Conservation (phyloP, 2,329 filamentous ascomycete genomes). For the Cordyceps cateniannulata region DNA sequence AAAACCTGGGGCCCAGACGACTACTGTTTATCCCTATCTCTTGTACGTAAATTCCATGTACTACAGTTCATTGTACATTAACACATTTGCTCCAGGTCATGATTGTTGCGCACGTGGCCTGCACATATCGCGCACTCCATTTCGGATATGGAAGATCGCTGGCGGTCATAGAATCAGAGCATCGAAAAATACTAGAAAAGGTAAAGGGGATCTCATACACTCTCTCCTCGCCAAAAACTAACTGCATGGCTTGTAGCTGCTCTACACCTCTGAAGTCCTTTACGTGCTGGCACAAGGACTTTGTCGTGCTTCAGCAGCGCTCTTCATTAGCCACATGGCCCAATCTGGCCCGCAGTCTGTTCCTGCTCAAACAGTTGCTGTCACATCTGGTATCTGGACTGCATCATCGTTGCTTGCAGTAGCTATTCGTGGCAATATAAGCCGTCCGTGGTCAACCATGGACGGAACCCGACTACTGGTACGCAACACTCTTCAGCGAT, state of each 20-base stretch:
- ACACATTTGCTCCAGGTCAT: not conserved
- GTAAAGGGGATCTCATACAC: not conserved
- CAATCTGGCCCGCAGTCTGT: not conserved
- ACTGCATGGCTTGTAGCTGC: not conserved
- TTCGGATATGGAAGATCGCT: constrained; percentile 3
- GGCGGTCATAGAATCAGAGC: not conserved
- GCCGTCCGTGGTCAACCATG: constrained; percentile 5
- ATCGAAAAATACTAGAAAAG: not conserved
- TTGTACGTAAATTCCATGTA: constrained; percentile 3
- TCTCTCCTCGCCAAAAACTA: not conserved
- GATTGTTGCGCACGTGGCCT: not conserved
- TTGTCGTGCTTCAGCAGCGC: constrained; percentile 3
- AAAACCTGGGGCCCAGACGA: constrained; percentile 16
- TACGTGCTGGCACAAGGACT: not conserved
- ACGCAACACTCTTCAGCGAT: not conserved
- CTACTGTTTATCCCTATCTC: constrained; percentile 5
- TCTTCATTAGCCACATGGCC: constrained; percentile 9
- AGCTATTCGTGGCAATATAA: not conserved
- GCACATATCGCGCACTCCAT: constrained; percentile 1
- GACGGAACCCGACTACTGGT: not conserved
- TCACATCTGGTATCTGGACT: not conserved
- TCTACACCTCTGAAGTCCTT: not conserved
- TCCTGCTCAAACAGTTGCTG: not conserved
- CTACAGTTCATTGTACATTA: too few relatives aligned
- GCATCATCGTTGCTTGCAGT: not conserved